Percentiles rank a stretch among this genome's conserved stretches.
phyloP scores from a whole-genome alignment of 331 rosid species.

The Malus hybrid region DNA sequence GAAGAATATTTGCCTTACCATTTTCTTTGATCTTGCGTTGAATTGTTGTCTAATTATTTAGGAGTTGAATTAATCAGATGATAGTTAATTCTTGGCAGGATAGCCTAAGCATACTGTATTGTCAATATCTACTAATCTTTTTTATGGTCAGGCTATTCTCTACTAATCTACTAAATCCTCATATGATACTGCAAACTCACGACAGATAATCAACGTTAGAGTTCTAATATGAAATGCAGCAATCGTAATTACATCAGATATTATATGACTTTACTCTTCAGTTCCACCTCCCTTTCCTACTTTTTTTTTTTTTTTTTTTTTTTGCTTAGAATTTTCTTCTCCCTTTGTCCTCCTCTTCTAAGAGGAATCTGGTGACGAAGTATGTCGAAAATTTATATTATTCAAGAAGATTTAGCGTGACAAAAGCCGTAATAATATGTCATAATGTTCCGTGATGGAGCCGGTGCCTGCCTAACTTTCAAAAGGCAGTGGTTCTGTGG shows the following conservation, averaged over 20 bases:
- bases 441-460: background rate
- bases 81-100: background rate
- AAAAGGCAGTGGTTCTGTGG: background rate
- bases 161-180: too few relatives aligned
- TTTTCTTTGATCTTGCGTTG: background rate
- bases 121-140: too few relatives aligned
- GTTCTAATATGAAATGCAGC: background rate
- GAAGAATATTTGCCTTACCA: background rate
- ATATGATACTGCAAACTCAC: background rate
- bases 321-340: slow-evolving; percentile 1
- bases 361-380: slow-evolving; percentile 41
- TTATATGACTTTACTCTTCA: slow-evolving; percentile 7
- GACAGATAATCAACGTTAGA: background rate
- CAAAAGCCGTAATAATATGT: background rate
- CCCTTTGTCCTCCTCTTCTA: slow-evolving; percentile 5
- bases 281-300: slow-evolving; percentile 25
- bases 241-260: background rate
- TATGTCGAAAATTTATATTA: slow-evolving; percentile 13
- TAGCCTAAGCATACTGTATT: too few relatives aligned
- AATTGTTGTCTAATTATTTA: background rate
- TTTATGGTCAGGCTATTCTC: too few relatives aligned
- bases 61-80: background rate
- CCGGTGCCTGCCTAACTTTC: background rate
- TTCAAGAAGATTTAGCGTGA: background rate
- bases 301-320: slow-evolving; percentile 10